phyloP scores from a whole-genome alignment of 768 basidiomycete genomes.

The Brasilioporus rufonigricans region DNA sequence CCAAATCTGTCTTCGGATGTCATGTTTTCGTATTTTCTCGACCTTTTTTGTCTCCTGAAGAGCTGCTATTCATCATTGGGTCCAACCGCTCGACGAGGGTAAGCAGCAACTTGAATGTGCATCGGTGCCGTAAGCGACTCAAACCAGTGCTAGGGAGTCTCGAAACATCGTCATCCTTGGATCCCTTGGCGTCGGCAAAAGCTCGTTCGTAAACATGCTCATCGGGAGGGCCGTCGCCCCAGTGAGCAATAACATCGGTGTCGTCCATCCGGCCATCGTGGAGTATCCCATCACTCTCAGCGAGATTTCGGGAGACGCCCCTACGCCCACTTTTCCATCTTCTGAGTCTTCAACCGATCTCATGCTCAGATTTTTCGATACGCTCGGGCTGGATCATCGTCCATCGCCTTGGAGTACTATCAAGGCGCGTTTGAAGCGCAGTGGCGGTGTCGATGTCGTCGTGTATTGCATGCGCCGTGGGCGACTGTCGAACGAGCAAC shows the following conservation, averaged over 20 bases:
- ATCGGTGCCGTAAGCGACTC: background rate
- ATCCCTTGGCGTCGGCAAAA: constrained; percentile 36
- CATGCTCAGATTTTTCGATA: constrained; percentile 17
- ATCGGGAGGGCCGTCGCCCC: constrained; percentile 23
- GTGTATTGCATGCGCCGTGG: constrained; percentile 38
- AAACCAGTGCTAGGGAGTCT: background rate
- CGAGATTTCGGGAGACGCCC: background rate
- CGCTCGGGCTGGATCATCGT: constrained; percentile 18
- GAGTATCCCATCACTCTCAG: constrained; percentile 10
- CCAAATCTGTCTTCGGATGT: background rate
- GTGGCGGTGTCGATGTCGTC: constrained; percentile 26
- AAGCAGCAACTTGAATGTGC: background rate
- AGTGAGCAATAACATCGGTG: constrained; percentile 21
- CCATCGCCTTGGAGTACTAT: constrained; percentile 15
- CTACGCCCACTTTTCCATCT: too few relatives aligned
- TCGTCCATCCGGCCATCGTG: constrained; percentile 10
- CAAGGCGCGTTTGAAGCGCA: constrained; percentile 10
- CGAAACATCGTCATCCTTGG: constrained; percentile 22
- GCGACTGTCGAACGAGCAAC: constrained; percentile 30
- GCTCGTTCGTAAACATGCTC: constrained; percentile 41
- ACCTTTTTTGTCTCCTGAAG: background rate
- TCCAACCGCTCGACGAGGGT: constrained; percentile 2
- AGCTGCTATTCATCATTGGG: background rate
- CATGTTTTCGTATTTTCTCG: background rate
- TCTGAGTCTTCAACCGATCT: background rate